Percentiles rank a stretch among this genome's conserved stretches.
These are phyloP conservation scores for Phylloporus rhodoxanthus DNA, from an alignment of 768 basidiomycete genomes.

Conservation along the genomic window DNA sequence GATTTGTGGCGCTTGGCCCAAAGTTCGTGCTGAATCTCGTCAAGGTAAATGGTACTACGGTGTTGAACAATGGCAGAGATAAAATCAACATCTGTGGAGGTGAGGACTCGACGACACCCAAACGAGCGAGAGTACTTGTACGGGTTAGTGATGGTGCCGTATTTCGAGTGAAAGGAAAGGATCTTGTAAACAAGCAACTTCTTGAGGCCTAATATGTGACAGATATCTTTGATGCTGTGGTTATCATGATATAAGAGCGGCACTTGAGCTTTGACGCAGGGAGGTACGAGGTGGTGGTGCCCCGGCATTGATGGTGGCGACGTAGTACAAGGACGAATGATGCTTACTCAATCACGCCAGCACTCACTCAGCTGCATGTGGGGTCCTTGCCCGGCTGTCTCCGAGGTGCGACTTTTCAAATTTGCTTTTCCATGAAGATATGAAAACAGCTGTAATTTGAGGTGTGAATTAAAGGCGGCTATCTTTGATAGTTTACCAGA, in stretches of 20 bases:
- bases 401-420: not conserved
- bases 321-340: no score
- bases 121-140: not conserved
- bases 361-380: not conserved
- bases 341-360: not conserved
- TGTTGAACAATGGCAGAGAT: not conserved
- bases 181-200: not conserved
- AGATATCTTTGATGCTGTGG: not conserved
- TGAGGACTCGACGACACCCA: not conserved
- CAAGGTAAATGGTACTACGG: not conserved
- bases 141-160: not conserved
- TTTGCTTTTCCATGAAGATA: not conserved
- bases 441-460: slow-evolving; percentile 32
- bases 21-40: not conserved
- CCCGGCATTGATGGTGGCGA: no score
- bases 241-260: not conserved
- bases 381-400: not conserved
- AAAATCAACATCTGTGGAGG: not conserved
- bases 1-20: not conserved
- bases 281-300: no score
- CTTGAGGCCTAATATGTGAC: not conserved
- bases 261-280: not conserved
- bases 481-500: slow-evolving; percentile 49
- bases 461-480: slow-evolving; percentile 27
- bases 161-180: not conserved